These are phyloP conservation scores for Centaurea solstitialis DNA, from an alignment of 129 eudicot genomes.

Conservation along the genomic window DNA sequence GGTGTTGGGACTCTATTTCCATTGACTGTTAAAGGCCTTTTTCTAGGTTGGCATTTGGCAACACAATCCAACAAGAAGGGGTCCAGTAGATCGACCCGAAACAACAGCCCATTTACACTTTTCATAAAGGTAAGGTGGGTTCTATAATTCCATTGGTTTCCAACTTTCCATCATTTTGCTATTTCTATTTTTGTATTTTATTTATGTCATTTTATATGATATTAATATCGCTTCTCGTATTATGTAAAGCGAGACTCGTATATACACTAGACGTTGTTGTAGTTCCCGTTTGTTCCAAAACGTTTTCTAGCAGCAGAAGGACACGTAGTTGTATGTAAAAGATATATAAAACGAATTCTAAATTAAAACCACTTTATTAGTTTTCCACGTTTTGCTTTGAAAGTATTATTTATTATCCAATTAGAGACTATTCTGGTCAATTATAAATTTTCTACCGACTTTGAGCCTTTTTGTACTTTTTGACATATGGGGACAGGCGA, in stretches of 20 bases:
- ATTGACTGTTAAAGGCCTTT: not conserved
- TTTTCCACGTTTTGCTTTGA: not conserved
- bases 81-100: not conserved
- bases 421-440: not conserved
- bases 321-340: not conserved
- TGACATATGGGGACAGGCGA: not conserved
- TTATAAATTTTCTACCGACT: not conserved
- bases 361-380: not conserved
- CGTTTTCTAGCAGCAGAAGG: too few relatives aligned
- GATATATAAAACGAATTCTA: not conserved
- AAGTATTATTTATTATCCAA: too few relatives aligned
- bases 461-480: too few relatives aligned
- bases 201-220: not conserved
- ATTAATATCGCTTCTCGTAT: not conserved
- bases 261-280: not conserved
- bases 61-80: not conserved
- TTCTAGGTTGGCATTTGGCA: not conserved
- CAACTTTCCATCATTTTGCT: not conserved
- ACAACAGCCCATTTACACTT: not conserved
- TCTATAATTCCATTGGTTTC: not conserved
- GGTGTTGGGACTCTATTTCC: not conserved
- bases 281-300: not conserved
- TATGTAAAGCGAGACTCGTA: not conserved
- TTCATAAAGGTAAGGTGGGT: not conserved
- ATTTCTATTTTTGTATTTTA: not conserved